Evolutionary conservation across 208 protist species (phyloP), one percentile per base, ranked within the genome.

Genomic region (Leishmania tropica): DNA sequence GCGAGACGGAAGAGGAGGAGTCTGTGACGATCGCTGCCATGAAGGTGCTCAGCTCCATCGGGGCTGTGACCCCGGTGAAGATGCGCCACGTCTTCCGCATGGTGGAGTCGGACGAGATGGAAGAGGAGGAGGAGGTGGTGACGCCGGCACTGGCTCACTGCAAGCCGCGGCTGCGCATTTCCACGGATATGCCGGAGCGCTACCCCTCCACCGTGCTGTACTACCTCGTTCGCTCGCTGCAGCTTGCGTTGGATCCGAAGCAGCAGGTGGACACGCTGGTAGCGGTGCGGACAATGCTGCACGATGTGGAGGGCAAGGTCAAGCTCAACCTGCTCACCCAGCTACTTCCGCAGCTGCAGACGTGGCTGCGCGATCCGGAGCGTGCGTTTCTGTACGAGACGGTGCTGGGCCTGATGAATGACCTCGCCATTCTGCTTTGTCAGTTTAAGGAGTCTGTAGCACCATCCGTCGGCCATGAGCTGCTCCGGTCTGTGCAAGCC

Each of bases 181-280:
- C 90, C 80, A 90, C 87, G 0, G 85, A 94, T 48, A 91, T 98
- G 85, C 86, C 83, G 19, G 92, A 96, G 53, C 90, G 89, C 62
- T 96, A 96, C 80, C 89, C 95, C 3, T 95, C 91, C 13, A 90
- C 92, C 37, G 86, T 96, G 42, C 85, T 98, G 21, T 98, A 96
- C 84, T 95, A 94, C 80, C 85, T 96, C 37, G 91, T 96, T 37
- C 94, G 94, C 78, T 90, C 92, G 28, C 78, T 98, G 54, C 93
- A 98, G 76, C 85, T 94, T n/a, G 88, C 91, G 56, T 86, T 92
- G 35, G 95, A 98, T 83, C 86, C 88, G 35, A 86, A 90, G 75
- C 92, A 93, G 76, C 93, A 96, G 85, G 84, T 91, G 40, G 93
- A 94, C 56, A 89, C 88, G 10, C 87, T 98, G 35, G 45, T 77